phyloP scores from a whole-genome alignment of 768 basidiomycete genomes.

The Lyophyllum shimeji region DNA sequence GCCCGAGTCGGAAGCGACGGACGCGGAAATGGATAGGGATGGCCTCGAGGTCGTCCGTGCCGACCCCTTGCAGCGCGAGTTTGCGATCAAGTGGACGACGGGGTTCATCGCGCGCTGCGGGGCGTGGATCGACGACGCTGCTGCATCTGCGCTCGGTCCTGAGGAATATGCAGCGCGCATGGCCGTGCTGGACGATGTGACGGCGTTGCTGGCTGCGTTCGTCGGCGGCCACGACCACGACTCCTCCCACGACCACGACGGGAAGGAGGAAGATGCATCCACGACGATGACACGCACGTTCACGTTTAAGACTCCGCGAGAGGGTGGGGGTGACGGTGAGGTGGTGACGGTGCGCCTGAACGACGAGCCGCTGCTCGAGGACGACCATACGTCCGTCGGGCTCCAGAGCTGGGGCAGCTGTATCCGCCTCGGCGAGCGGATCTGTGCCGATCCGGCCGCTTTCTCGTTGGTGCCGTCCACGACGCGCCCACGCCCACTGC shows the following conservation, averaged over 20 bases:
- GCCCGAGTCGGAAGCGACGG: constrained; percentile 9
- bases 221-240: constrained; percentile 41
- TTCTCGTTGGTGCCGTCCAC: constrained; percentile 32
- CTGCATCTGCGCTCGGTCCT: constrained; percentile 21
- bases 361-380: constrained; percentile 61
- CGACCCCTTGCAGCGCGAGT: constrained; percentile 67
- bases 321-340: neutral
- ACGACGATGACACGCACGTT: constrained; percentile 51
- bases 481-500: constrained; percentile 23
- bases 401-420: constrained; percentile 85
- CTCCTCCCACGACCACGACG: constrained; percentile 39
- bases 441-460: constrained; percentile 46
- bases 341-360: constrained; percentile 56
- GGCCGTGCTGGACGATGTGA: constrained; percentile 52
- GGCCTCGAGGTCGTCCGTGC: constrained; percentile 48
- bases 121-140: constrained; percentile 38
- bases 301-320: constrained; percentile 34
- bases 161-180: constrained; percentile 39
- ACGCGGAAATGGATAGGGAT: constrained; percentile 15
- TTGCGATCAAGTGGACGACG: constrained; percentile 74
- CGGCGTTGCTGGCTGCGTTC: constrained; percentile 56
- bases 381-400: constrained; percentile 79
- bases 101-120: constrained; percentile 64
- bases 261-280: constrained; percentile 45
- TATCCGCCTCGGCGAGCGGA: constrained; percentile 65